phyloP scores from a whole-genome alignment of 2,329 filamentous ascomycete genomes.

The Chaetoscypha palmicola region DNA sequence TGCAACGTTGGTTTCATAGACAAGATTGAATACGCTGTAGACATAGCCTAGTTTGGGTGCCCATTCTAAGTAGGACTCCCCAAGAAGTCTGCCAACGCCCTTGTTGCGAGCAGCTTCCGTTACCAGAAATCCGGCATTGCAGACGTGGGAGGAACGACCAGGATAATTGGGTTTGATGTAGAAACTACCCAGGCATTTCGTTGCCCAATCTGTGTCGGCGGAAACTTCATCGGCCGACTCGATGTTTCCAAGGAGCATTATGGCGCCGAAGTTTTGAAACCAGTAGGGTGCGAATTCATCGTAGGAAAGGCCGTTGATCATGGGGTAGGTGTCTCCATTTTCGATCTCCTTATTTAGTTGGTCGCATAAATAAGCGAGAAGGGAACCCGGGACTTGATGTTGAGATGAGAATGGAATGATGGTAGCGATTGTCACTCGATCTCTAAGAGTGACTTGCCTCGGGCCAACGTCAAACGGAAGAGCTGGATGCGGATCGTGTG shows the following conservation, averaged over 20 bases:
- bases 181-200: conserved; percentile 61
- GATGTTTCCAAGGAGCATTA: conserved; percentile 63
- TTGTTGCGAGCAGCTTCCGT: conserved; percentile 48
- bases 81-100: conserved; percentile 49
- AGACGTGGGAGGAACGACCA: conserved; percentile 66
- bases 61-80: conserved; percentile 51
- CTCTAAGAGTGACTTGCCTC: conserved; percentile 57
- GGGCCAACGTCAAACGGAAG: conserved; percentile 42
- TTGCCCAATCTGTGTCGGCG: conserved; percentile 53
- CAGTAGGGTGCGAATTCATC: conserved; percentile 61
- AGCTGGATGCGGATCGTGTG: conserved; percentile 43
- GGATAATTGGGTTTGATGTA: conserved; percentile 71
- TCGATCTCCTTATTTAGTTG: conserved; percentile 67
- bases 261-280: conserved; percentile 66
- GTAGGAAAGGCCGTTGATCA: conserved; percentile 55
- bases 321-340: conserved; percentile 66
- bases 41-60: conserved; percentile 57
- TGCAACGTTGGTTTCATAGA: conserved; percentile 68
- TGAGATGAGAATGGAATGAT: conserved; percentile 60
- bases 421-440: conserved; percentile 60
- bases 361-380: conserved; percentile 57
- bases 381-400: conserved; percentile 51
- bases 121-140: conserved; percentile 56
- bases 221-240: conserved; percentile 43
- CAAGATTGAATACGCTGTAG: conserved; percentile 69